Evolutionary conservation across 352 stramenopile species (phyloP), one percentile per base, ranked within the genome.

Genomic region (Globisporangium iwayamae): DNA sequence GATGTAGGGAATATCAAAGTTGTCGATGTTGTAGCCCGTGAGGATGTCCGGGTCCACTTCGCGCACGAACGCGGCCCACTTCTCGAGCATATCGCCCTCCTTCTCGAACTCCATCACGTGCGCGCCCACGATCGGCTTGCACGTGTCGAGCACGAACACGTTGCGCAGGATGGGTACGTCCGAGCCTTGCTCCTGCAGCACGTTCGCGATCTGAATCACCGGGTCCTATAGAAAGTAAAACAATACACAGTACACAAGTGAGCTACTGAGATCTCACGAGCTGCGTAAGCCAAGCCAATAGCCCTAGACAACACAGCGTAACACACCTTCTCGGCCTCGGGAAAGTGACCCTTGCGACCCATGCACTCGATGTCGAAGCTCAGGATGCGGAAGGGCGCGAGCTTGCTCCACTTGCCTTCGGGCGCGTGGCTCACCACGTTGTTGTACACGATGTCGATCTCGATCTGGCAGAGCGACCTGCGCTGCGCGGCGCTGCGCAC

Each of bases 351-450:
- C 63, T 99, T 99, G n/a, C 97, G 78, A 7, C 97, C 98, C 83
- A 98, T 96, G 75, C 98, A 99, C 79, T 99, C 98, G 69, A 99
- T 99, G 83, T 99, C 98, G 58, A 99, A 98, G 55, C 93, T 98
- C 41, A 99, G 77, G 69, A 99, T 97, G 46, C 98, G 91, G 52
- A 99, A 87, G 4, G 97, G 97, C 4, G 98, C 98, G 46, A 99
- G 84, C 47, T 98, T 98, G 56, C 89, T 94, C 97, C 97, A 99
- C 70, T 98, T 74, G 43, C 97, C 98, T 68, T 96, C 87, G 0
- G 93, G 87, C 50, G 86, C 83, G 67, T 98, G 96, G 38, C 93
- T 96, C 36, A 98, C 81, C 36, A 99, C 71, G 68, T 98, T 96
- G 65, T 98, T 93, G 80, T 98, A 99, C n/a, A 96, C 93, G 48